Conservation (phyloP, 1,139 yeast species). For the Candida neerlandica region DNA sequence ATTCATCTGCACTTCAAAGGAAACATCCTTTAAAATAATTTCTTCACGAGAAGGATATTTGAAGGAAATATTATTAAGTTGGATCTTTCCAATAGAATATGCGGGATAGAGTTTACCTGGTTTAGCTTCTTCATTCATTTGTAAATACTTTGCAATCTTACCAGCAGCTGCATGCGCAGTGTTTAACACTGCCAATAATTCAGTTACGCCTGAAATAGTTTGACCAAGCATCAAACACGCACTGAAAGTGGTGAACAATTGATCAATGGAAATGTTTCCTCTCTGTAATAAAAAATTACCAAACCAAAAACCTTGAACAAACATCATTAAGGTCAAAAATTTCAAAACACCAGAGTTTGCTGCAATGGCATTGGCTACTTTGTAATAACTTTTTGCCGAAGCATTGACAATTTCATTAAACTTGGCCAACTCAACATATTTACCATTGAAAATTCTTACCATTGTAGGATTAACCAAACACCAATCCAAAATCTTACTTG, state of each 20-base stretch:
- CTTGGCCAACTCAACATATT: constrained; percentile 48
- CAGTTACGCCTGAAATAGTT: constrained; percentile 52
- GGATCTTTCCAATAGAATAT: constrained; percentile 46
- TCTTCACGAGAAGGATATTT: constrained; percentile 60
- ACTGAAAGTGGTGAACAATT: constrained; percentile 80
- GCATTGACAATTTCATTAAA: constrained; percentile 41
- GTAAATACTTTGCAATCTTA: constrained; percentile 27
- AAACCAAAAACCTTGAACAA: constrained; percentile 91
- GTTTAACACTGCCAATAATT: constrained; percentile 56
- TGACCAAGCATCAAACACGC: constrained; percentile 74
- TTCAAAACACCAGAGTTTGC: constrained; percentile 62
- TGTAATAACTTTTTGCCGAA: constrained; percentile 53
- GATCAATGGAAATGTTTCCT: constrained; percentile 54
- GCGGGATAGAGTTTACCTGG: constrained; percentile 24
- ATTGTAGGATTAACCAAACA: constrained; percentile 59
- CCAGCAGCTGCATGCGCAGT: constrained; percentile 65
- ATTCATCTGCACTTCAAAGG: constrained; percentile 47
- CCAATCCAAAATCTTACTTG: constrained; percentile 74
- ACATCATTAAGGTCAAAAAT: constrained; percentile 65
- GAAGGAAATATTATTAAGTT: constrained; percentile 57
- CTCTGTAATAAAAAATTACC: constrained; percentile 67
- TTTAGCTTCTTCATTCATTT: constrained; percentile 1
- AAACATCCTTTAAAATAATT: constrained; percentile 47
- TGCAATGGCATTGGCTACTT: constrained; percentile 51
- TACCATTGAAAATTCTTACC: constrained; percentile 65